Conservation (phyloP, 495 filamentous ascomycete genomes). For the Clohesyomyces aquaticus region DNA sequence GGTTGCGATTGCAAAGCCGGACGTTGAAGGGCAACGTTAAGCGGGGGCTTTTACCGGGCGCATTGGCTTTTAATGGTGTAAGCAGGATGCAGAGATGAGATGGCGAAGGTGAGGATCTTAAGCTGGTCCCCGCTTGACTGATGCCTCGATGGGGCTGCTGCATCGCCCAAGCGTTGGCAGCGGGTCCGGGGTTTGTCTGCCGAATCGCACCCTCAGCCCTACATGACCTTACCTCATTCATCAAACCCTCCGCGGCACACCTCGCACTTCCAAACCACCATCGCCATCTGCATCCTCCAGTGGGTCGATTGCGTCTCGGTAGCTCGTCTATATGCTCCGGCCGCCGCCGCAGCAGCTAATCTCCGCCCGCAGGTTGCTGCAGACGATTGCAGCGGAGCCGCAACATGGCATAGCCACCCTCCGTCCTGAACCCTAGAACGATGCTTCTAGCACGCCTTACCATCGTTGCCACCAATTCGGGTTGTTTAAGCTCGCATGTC, state of each 20-base stretch:
- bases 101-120: no score
- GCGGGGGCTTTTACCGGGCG: no score
- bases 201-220: background rate
- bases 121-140: background rate
- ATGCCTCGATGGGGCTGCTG: background rate
- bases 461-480: background rate
- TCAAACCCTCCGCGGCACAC: background rate
- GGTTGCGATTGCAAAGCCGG: background rate
- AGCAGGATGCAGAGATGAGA: no score
- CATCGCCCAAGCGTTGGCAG: no score
- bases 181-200: no score
- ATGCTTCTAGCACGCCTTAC: background rate
- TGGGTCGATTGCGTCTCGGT: background rate
- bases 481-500: background rate
- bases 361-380: background rate
- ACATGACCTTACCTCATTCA: background rate
- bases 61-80: no score
- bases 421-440: background rate
- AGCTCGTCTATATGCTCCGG: background rate
- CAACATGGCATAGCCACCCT: conserved; percentile 5
- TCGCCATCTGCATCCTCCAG: background rate
- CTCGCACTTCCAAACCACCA: no score
- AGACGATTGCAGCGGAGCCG: no score
- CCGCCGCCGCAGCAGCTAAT: background rate
- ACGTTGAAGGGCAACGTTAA: background rate